Base-by-base conservation (phyloP, 768 basidiomycete species). In the Mycena floridula region DNA sequence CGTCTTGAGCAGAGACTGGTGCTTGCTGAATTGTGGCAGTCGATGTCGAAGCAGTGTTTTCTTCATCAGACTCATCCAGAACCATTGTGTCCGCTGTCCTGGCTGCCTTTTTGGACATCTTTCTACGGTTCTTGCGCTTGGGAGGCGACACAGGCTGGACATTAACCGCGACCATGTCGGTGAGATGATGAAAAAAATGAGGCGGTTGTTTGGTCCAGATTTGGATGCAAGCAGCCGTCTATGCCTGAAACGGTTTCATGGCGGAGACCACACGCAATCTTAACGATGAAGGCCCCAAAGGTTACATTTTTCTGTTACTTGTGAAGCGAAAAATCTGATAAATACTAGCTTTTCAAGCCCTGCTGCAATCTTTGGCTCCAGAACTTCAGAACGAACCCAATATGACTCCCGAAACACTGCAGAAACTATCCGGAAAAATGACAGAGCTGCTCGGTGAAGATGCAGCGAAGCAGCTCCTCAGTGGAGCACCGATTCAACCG, bases 401-500 rank as follows among this genome's bases (percentile, higher is more conserved):
- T 23, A 69, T 75, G 28, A 66, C 71, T 16, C 57, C 69, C 39
- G 76, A 79, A 40, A 75, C 76, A 43, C 59, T 79, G 18, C 62
- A 65, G 47, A 74, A 64, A 48, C 58, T 89, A 20, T 78, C 82
- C 3, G 70, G 79, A 44, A 83, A 74, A 58, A 64, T 89, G 11
- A 68, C 65, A 15, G 72, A 85, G 51, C 57, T 89, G 15, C 64
- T 83, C 18, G 77, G 74, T 12, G 67, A 64, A 30, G 68, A 70
- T 39, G 67, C 56, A 3, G 50, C 58, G 36, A 55, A 58, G 30
- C 62, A 55, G 21, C 54, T 55, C 40, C 54, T 60, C 41, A 62
- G 49, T 41, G 66, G 67, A 43, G 74, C 78, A 46, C 76, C 75
- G 60, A 69, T 69, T 61, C 77, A 76, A 70, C 78, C 86, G 76